These are phyloP conservation scores for Rhizopogon sp. DNA, from an alignment of 768 basidiomycete genomes.

Conservation along the genomic window DNA sequence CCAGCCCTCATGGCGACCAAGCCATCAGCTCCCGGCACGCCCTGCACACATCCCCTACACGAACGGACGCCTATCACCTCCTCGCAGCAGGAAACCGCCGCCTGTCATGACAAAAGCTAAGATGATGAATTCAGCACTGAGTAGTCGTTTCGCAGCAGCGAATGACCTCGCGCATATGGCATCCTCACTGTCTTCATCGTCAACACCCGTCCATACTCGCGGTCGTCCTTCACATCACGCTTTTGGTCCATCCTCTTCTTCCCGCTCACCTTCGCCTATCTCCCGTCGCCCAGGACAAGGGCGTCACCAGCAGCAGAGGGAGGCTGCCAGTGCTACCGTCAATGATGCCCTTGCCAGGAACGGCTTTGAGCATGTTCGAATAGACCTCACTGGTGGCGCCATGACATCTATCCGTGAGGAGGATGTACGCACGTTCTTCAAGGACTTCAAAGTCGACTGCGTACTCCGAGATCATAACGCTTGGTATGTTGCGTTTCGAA, in stretches of 20 bases:
- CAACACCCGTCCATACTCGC: conserved; percentile 26
- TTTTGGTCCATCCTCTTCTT: conserved; percentile 17
- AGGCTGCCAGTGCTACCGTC: conserved; percentile 14
- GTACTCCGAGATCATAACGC: conserved; percentile 65
- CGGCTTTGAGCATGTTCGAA: conserved; percentile 59
- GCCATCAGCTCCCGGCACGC: conserved; percentile 24
- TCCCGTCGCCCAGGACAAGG: conserved; percentile 33
- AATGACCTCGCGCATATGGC: conserved; percentile 14
- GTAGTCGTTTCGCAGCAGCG: conserved; percentile 14
- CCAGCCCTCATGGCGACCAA: conserved; percentile 14
- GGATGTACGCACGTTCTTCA: conserved; percentile 65
- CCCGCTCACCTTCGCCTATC: conserved; percentile 38
- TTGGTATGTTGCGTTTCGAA: conserved; percentile 80
- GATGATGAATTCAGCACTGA: conserved; percentile 19
- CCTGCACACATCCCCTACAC: conserved; percentile 16
- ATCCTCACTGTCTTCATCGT: conserved; percentile 27
- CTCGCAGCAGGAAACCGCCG: conserved; percentile 20
- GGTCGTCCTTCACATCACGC: conserved; percentile 21
- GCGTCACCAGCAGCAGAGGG: conserved; percentile 16
- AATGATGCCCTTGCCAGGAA: conserved; percentile 51
- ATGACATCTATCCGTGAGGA: conserved; percentile 55
- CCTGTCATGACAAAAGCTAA: conserved; percentile 21
- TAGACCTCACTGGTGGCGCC: conserved; percentile 44
- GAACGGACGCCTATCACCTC: conserved; percentile 24
- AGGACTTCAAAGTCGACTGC: conserved; percentile 66